phyloP scores from a whole-genome alignment of 192 early-diverging fungal genomes.

The Podila minutissima region DNA sequence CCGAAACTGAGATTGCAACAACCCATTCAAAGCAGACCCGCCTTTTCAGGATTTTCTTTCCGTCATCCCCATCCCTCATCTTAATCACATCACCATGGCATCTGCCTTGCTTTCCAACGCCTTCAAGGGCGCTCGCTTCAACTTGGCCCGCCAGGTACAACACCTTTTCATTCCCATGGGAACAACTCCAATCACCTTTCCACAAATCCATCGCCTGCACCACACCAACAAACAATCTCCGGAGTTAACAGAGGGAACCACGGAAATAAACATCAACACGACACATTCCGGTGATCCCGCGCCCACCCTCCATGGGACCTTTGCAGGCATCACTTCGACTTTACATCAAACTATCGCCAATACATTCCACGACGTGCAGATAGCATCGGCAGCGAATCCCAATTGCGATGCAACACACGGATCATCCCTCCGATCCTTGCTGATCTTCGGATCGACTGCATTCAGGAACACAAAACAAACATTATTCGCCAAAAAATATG shows the following conservation, averaged over 20 bases:
- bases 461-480: neutral
- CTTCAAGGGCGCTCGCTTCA: conserved; percentile 49
- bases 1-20: neutral
- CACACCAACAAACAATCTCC: too few species aligned
- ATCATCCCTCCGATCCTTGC: neutral
- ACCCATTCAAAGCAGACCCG: conserved; percentile 3
- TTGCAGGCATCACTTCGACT: too few species aligned
- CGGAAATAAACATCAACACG: too few species aligned
- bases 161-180: too few species aligned
- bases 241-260: too few species aligned
- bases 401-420: neutral
- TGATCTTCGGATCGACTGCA: conserved; percentile 2
- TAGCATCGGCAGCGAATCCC: too few species aligned
- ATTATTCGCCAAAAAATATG: neutral
- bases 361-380: too few species aligned
- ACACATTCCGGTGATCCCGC: too few species aligned
- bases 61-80: conserved; percentile 3
- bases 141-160: conserved; percentile 52
- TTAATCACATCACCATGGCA: conserved; percentile 31
- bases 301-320: too few species aligned
- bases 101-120: conserved; percentile 47
- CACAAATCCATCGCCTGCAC: too few species aligned
- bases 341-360: too few species aligned
- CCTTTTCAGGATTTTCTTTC: neutral
- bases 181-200: too few species aligned